Percentiles rank a stretch among this genome's conserved stretches.
Evolutionary conservation across 129 eudicot genomes (phyloP).

Genomic region (Saussurea involucrata): DNA sequence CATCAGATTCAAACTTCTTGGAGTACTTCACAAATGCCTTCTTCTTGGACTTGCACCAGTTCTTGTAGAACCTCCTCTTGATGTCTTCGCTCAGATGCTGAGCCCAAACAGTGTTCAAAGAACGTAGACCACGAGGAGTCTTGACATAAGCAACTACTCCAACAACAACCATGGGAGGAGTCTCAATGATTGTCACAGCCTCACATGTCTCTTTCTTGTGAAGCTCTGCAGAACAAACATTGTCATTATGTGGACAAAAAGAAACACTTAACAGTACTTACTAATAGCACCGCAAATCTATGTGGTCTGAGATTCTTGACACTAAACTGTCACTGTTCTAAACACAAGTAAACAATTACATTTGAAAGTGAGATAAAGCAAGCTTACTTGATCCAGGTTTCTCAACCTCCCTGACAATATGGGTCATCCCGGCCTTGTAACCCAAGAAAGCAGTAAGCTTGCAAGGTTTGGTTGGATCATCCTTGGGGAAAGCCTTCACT

Average conservation of each 20-base stretch:
- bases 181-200: slow-evolving; percentile 70
- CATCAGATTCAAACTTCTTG: slow-evolving; percentile 58
- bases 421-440: slow-evolving; percentile 58
- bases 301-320: slow-evolving; percentile 42
- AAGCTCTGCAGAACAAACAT: slow-evolving; percentile 33
- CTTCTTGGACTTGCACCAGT: slow-evolving; percentile 87
- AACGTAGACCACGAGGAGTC: slow-evolving; percentile 65
- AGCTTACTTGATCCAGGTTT: slow-evolving; percentile 49
- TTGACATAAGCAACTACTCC: slow-evolving; percentile 74
- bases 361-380: neutral
- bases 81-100: slow-evolving; percentile 70
- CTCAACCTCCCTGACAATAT: slow-evolving; percentile 51
- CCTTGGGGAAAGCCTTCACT: slow-evolving; percentile 57
- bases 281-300: slow-evolving; percentile 37
- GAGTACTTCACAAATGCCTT: slow-evolving; percentile 70
- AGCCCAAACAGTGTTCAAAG: slow-evolving; percentile 71
- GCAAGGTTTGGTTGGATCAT: slow-evolving; percentile 45
- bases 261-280: neutral
- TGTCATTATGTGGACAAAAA: neutral
- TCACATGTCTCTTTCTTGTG: slow-evolving; percentile 87
- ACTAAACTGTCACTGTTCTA: neutral
- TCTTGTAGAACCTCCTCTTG: slow-evolving; percentile 67
- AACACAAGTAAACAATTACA: too few species aligned
- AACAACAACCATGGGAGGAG: slow-evolving; percentile 79
- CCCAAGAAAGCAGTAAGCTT: slow-evolving; percentile 55